phyloP scores from a whole-genome alignment of 805 yeast species.

The Cyberlindnera petersonii region DNA sequence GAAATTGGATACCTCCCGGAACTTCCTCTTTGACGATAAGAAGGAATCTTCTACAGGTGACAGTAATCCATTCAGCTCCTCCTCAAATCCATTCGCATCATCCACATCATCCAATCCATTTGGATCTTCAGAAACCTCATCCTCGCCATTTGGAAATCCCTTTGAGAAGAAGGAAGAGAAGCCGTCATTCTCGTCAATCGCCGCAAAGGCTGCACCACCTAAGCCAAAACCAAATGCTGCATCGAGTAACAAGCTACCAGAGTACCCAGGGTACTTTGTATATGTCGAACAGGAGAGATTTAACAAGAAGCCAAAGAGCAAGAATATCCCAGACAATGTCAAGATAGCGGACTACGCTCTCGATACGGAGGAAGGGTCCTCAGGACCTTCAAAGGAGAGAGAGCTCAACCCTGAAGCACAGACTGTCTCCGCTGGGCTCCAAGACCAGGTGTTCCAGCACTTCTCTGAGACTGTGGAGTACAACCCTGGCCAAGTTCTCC shows the following conservation, averaged over 20 bases:
- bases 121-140: background rate
- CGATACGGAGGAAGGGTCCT: constrained; percentile 40
- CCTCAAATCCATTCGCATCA: constrained; percentile 18
- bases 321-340: constrained; percentile 45
- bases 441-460: constrained; percentile 67
- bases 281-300: constrained; percentile 71
- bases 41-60: constrained; percentile 32
- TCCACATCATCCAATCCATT: constrained; percentile 5
- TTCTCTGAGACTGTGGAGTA: constrained; percentile 73
- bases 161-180: constrained; percentile 5
- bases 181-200: constrained; percentile 31
- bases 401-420: constrained; percentile 40
- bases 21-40: constrained; percentile 28
- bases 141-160: constrained; percentile 4
- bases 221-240: constrained; percentile 17
- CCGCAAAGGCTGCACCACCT: constrained; percentile 27
- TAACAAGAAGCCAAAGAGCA: constrained; percentile 39
- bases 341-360: constrained; percentile 49
- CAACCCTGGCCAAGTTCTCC: constrained; percentile 81
- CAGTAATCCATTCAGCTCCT: constrained; percentile 39
- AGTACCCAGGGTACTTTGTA: constrained; percentile 62
- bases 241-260: constrained; percentile 35
- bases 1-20: constrained; percentile 40
- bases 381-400: constrained; percentile 20
- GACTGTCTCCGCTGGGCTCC: constrained; percentile 47